Evolutionary conservation across 2,329 filamentous ascomycete genomes (phyloP).

Genomic region (Cordyceps javanica): DNA sequence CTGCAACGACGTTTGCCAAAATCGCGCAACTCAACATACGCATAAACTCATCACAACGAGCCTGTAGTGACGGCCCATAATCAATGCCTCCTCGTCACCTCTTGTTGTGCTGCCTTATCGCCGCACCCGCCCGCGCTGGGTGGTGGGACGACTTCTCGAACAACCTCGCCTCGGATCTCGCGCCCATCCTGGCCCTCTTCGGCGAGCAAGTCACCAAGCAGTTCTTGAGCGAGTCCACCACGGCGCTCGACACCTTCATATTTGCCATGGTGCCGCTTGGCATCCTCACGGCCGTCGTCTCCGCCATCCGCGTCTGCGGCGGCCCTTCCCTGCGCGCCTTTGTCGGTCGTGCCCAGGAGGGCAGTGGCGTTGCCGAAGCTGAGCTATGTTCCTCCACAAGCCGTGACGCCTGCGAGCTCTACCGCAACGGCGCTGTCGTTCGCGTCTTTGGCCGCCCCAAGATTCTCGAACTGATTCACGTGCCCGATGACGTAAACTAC

Average conservation of each 20-base stretch:
- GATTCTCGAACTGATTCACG: constrained; percentile 26
- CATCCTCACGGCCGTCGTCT: constrained; percentile 32
- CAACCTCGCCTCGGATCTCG: constrained; percentile 29
- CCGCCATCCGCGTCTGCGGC: constrained; percentile 27
- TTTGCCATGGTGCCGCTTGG: constrained; percentile 32
- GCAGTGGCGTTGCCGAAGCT: constrained; percentile 25
- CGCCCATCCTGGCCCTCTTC: constrained; percentile 29
- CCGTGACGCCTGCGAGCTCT: constrained; percentile 33
- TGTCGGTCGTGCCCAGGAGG: constrained; percentile 33
- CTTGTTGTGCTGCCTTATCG: too few species aligned
- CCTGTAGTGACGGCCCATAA: too few species aligned
- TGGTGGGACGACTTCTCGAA: constrained; percentile 25
- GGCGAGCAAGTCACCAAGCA: constrained; percentile 34
- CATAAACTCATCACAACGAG: too few species aligned
- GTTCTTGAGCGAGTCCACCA: constrained; percentile 29
- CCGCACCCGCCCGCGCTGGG: too few species aligned
- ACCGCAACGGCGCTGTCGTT: constrained; percentile 24
- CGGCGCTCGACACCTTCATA: constrained; percentile 25
- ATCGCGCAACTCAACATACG: too few species aligned
- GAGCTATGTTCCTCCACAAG: constrained; percentile 37
- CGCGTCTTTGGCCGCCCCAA: constrained; percentile 28
- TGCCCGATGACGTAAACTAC: too few species aligned
- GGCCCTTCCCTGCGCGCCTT: constrained; percentile 27
- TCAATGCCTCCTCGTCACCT: too few species aligned
- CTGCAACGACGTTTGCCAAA: too few species aligned